Conservation (phyloP, 31 red algal species). For the Porphyra umbilicalis region DNA sequence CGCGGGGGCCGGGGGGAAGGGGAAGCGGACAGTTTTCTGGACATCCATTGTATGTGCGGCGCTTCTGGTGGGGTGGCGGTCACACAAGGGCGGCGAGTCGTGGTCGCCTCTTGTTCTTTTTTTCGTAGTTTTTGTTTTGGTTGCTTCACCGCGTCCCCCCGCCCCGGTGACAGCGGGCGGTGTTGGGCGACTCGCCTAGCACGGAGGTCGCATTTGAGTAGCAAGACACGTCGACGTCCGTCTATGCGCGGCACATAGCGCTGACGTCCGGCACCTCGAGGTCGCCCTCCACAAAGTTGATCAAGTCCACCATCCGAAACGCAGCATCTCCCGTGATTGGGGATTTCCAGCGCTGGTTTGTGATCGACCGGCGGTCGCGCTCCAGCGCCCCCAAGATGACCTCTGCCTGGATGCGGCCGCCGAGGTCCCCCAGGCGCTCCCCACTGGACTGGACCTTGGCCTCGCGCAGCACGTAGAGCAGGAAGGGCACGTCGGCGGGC, state of each 20-base stretch:
- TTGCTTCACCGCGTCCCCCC: too few relatives aligned
- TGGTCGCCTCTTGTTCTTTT: too few relatives aligned
- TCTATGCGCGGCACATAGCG: neutral
- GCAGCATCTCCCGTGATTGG: neutral
- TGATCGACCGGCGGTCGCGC: neutral
- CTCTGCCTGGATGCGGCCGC: neutral
- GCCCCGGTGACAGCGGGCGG: too few relatives aligned
- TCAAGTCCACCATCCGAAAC: neutral
- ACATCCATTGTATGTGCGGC: too few relatives aligned
- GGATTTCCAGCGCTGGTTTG: neutral
- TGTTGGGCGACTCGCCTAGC: too few relatives aligned
- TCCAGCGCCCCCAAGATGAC: neutral
- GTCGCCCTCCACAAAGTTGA: neutral
- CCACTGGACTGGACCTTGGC: neutral
- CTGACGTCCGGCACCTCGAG: neutral
- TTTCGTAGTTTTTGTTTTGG: too few relatives aligned
- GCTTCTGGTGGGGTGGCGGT: too few relatives aligned
- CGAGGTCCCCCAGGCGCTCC: neutral
- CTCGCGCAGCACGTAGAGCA: neutral
- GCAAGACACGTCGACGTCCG: too few relatives aligned
- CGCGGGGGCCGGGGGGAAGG: too few relatives aligned
- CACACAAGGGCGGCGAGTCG: too few relatives aligned
- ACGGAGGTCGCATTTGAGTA: too few relatives aligned
- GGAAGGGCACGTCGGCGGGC: neutral
- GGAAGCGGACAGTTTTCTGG: too few relatives aligned